Conservation (phyloP, 2,329 filamentous ascomycete species). For the Fusarium falciforme region DNA sequence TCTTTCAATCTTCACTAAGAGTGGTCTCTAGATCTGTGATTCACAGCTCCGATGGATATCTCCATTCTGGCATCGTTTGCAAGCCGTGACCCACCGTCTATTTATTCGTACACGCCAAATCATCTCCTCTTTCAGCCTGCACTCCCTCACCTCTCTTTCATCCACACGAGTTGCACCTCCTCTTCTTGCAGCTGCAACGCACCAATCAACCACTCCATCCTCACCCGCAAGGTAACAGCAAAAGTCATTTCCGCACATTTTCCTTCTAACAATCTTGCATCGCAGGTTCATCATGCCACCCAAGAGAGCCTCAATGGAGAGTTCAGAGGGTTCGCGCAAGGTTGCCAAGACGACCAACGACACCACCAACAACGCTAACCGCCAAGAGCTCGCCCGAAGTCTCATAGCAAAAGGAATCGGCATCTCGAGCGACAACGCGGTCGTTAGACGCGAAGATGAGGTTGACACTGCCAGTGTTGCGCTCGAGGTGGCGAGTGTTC, state of each 20-base stretch:
- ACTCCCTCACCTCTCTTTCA: background rate
- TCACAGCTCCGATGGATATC: background rate
- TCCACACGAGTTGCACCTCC: background rate
- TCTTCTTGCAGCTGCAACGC: background rate
- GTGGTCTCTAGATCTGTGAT: background rate
- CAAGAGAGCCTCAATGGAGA: background rate
- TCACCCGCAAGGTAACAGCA: background rate
- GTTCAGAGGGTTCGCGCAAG: background rate
- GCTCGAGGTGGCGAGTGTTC: background rate
- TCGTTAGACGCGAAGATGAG: background rate
- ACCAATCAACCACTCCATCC: background rate
- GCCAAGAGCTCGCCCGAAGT: background rate
- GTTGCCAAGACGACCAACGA: background rate
- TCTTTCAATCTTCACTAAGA: background rate
- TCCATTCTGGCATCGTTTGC: background rate
- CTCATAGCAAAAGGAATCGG: background rate
- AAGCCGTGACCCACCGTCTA: background rate
- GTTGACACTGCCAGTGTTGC: background rate
- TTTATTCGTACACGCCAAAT: background rate
- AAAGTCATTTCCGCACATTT: background rate
- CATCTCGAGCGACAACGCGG: background rate
- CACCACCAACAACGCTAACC: background rate
- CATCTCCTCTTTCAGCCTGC: background rate
- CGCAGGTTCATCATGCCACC: background rate
- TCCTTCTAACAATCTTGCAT: background rate